Evolutionary conservation across 192 early-diverging fungal species (phyloP), one percentile per base, ranked within the genome.

Genomic region (Geranomyces variabilis): DNA sequence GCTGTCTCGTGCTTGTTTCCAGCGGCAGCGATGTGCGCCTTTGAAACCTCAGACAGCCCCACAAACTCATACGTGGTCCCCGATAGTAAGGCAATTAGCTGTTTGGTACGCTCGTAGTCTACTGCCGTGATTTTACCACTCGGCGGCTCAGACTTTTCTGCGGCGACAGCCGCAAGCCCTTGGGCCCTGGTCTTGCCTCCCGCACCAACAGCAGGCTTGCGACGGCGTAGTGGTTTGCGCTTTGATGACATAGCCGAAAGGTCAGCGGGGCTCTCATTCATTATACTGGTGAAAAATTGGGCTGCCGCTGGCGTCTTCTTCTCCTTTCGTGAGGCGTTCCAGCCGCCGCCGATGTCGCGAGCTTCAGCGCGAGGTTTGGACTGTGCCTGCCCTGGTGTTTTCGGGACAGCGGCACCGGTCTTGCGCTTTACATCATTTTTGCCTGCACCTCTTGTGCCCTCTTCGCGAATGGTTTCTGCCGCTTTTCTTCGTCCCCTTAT

Each of bases 1-100:
- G 5, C 29, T 30, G 22, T 60, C 8, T 34, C 28, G 58, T 60
- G 15, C 17, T 28, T 60, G 15, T 33, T 29, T 3, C 58, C 58
- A 17, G 58, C 29, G 2, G 24, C 31, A 7, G 29, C 58, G 8
- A 60, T 28, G 29, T 60, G 58, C 21, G 58, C 58, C 31, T 33
- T 60, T 6, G 63, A 64, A 13, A 64, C 41, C 36, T 70, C 68
- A 36, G n/a, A 36, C 10, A 57, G 43, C 13, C 68, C 68, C 29
- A 70, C 68, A 45, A 59, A 70, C 33, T 72, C 70, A 28, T 72
- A 72, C 30, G 70, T 72, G 9, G 70, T 60, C 28, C 70, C 70
- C 13, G 70, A 64, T 0, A 72, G 33, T 15, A 72, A 34, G 1
- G 70, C 70, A 55, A 72, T 72, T 45, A 72, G 34, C 31, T 72